Evolutionary conservation across 257 asterid species (phyloP).

Genomic region (Lantana camara): DNA sequence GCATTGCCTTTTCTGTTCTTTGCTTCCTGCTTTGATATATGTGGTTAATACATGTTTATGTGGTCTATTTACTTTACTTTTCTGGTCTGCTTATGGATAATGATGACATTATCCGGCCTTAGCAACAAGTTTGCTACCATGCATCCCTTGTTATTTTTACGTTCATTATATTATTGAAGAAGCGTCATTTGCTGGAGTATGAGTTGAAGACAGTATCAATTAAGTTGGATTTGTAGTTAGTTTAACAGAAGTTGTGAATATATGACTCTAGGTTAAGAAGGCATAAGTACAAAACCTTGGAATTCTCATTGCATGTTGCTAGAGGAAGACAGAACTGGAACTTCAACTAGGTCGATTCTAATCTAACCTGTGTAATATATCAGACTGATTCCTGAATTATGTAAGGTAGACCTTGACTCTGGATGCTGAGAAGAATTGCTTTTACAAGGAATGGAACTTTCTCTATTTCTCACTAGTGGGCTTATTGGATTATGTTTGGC

Average conservation of each 20-base stretch:
- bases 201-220: background rate
- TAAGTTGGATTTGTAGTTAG: background rate
- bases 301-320: conserved; percentile 16
- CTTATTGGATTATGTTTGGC: conserved; percentile 14
- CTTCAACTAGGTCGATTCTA: conserved; percentile 1
- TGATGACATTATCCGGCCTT: conserved; percentile 16
- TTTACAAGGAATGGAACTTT: conserved; percentile 4
- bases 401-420: conserved; percentile 1
- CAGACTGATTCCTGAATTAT: background rate
- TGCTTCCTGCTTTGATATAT: conserved; percentile 26
- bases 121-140: conserved; percentile 10
- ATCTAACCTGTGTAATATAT: conserved; percentile 8
- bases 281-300: background rate
- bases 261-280: conserved; percentile 2
- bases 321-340: conserved; percentile 11
- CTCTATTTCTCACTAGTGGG: conserved; percentile 7
- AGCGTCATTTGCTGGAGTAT: conserved; percentile 2
- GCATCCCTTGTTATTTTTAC: conserved; percentile 1
- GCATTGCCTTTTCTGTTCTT: conserved; percentile 22
- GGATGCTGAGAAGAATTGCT: background rate
- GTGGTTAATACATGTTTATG: conserved; percentile 14
- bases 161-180: conserved; percentile 7
- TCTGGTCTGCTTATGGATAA: conserved; percentile 18
- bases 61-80: conserved; percentile 5
- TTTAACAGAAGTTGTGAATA: conserved; percentile 11